Base-by-base conservation (phyloP, 2,329 filamentous ascomycete species). In the Paracamarosporium sp. region DNA sequence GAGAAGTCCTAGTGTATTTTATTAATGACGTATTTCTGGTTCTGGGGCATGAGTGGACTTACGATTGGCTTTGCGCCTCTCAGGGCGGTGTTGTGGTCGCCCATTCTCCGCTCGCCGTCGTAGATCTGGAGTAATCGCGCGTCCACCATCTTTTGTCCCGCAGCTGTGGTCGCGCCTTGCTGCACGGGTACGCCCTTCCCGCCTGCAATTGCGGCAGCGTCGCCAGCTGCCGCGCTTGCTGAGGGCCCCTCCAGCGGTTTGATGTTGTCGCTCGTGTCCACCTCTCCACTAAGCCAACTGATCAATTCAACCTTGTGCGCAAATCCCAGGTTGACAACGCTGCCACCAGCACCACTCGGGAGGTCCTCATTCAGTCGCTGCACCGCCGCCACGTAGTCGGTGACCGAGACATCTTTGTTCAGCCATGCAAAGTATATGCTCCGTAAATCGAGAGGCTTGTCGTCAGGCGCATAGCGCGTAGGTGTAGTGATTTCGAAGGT, bases 371-470 rank as follows among this genome's bases (percentile, higher is more conserved):
- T 96, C 55, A 98, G 83, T 65, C 88, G 84, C 68, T 90, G 88
- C 13, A 92, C 91, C 0, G 90, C 89, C 25, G 90, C 87, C 78
- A 97, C 95, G 83, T 98, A 98, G 68, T 96, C 92, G 11, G 91
- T 90, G 65, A 96, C 93, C 53, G 90, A 88, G 54, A 90, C 88
- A 80, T 98, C 94, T 76, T 93, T 92, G 79, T 97, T 96, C 70
- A 91, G 84, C 92, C 93, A 99, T 55, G 93, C 93, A 74, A 98
- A 97, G 82, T 94, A 97, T 78, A 97, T 94, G 75, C 90, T 95
- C 73, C 95, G 92, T 66, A 99, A 83, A 74, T 97, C 92, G 69
- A 97, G 88, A 4, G 90, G 84, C 55, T 83, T 82, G 68, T 86
- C 70, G 31, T 78, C 78, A 20, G 92, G 93, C 59, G 91, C 85